Evolutionary conservation across 2,329 filamentous ascomycete genomes (phyloP).

Genomic region (Colletotrichum nymphaeae): DNA sequence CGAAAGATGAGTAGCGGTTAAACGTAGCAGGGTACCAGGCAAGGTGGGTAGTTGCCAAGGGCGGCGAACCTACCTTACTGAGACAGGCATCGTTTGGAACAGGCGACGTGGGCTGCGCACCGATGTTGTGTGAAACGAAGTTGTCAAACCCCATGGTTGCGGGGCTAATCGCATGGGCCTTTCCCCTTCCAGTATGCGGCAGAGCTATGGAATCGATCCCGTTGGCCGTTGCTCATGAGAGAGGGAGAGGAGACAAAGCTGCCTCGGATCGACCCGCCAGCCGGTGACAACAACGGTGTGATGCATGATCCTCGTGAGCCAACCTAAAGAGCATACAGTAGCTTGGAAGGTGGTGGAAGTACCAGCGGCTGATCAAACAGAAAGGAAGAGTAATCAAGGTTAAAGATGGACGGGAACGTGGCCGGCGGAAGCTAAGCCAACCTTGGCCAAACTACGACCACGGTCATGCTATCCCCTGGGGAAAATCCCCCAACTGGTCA

Average conservation of each 20-base stretch:
- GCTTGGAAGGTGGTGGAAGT: too few species aligned
- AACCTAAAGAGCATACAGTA: too few species aligned
- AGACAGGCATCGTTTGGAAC: constrained; percentile 24
- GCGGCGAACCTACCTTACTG: not conserved
- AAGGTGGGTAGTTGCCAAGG: not conserved
- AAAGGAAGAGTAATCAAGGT: not conserved
- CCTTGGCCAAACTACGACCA: not conserved
- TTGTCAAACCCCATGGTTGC: not conserved
- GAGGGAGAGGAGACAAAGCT: not conserved
- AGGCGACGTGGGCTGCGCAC: constrained; percentile 7
- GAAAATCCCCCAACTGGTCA: not conserved
- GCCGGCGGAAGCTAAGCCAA: not conserved
- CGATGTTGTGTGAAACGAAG: constrained; percentile 20
- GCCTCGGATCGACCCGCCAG: not conserved
- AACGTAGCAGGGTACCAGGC: too few species aligned
- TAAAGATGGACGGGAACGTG: not conserved
- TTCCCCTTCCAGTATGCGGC: not conserved
- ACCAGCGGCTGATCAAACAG: not conserved
- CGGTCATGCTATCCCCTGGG: not conserved
- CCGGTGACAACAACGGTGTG: not conserved
- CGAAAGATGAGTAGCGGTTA: not conserved
- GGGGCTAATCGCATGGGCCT: constrained; percentile 17
- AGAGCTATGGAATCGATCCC: not conserved
- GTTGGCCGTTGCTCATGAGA: not conserved
- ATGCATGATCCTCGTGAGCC: not conserved